Evolutionary conservation across 768 basidiomycete species (phyloP), one percentile per base, ranked within the genome.

Genomic region (Podaxis mareebaensis): DNA sequence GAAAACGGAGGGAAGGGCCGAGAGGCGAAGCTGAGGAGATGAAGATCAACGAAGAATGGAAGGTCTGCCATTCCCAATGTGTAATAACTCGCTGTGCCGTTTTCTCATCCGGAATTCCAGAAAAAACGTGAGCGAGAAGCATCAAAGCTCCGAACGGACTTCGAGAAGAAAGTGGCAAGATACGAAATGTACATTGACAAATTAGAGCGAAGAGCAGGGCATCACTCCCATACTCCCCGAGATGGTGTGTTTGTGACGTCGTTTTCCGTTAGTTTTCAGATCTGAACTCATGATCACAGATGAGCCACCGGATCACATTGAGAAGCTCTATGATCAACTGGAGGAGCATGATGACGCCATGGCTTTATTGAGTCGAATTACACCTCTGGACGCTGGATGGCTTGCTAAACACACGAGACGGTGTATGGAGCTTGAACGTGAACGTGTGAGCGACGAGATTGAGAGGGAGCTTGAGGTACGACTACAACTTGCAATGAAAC

Each of bases 381-480:
- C 72, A 49, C 58, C 73, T 15, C 69, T 66, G 22, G 84, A 88
- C 58, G 88, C 91, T 17, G 84, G 85, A 3, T 92, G 85, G 84
- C 75, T 93, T 12, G 83, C 86, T 2, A 73, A 73, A 33, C 79
- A 85, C 65, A 83, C 87, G 40, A 76, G 74, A 4, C 79, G 82
- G 42, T 80, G 79, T 60, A 71, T 81, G 17, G 75, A 79, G 38
- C 77, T 75, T 54, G 86, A 87, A 30, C 78, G 78, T 13, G 84
- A 87, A 58, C 75, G 73, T 12, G 75, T 81, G 17, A 76, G 74
- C 13, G 84, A 83, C 10, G 88, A 91, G 55, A 85, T 95, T 38
- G 89, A 90, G 64, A 78, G 80, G 56, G 92, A 95, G 66, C 78
- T 97, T 6, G 78, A 85, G 72, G 95, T 94, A 68, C 53, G 82